phyloP scores from a whole-genome alignment of 2,329 filamentous ascomycete species.

The Lachnum nothofagi region DNA sequence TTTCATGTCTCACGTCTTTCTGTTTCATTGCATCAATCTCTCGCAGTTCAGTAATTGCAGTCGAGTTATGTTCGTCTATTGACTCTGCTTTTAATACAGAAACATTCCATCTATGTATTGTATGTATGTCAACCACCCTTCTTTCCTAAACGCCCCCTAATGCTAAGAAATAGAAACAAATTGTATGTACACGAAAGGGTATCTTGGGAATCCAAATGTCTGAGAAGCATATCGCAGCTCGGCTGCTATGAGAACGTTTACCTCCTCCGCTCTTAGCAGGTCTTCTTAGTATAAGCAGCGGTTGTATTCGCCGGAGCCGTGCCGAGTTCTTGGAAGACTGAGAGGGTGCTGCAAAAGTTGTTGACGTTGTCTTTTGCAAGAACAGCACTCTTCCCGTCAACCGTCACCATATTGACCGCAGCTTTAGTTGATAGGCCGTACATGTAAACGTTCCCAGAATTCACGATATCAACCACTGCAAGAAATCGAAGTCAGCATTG shows the following conservation, averaged over 20 bases:
- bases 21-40: too few species aligned
- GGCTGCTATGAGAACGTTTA: background rate
- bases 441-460: constrained; percentile 53
- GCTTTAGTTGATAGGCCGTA: constrained; percentile 73
- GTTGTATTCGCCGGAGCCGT: background rate
- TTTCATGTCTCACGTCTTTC: too few species aligned
- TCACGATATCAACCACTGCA: constrained; percentile 67
- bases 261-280: background rate
- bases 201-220: constrained; percentile 10
- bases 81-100: background rate
- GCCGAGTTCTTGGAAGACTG: constrained; percentile 39
- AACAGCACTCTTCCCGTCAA: constrained; percentile 51
- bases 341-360: constrained; percentile 59
- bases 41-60: too few species aligned
- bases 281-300: background rate
- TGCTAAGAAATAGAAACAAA: constrained; percentile 7
- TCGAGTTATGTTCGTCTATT: too few species aligned
- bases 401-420: constrained; percentile 64
- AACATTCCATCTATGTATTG: background rate
- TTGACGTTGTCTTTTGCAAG: constrained; percentile 59
- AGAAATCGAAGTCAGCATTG: too few species aligned
- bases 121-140: too few species aligned
- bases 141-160: background rate
- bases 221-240: background rate
- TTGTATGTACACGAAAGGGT: constrained; percentile 22